Conservation (phyloP, 106 monocot genomes). For the Amphibolis antarctica region DNA sequence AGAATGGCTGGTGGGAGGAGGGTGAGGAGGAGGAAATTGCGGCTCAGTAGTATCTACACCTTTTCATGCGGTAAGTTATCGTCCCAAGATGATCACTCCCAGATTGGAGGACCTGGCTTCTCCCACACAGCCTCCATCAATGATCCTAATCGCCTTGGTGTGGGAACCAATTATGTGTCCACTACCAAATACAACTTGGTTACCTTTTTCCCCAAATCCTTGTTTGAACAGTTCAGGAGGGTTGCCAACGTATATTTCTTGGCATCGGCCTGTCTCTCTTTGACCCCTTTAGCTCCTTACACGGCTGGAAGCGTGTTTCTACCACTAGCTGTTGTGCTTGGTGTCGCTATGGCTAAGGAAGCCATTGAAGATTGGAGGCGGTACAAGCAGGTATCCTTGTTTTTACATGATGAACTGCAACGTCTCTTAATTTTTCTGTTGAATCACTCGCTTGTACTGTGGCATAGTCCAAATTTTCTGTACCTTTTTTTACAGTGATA, state of each 20-base stretch:
- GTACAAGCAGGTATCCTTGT: constrained; percentile 50
- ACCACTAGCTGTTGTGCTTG: constrained; percentile 63
- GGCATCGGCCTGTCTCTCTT: constrained; percentile 45
- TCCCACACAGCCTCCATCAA: constrained; percentile 56
- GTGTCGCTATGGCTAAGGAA: constrained; percentile 85
- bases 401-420: background rate
- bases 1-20: constrained; percentile 31
- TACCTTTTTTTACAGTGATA: no score
- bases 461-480: no score
- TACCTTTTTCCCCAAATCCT: constrained; percentile 71
- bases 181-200: constrained; percentile 76
- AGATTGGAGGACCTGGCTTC: constrained; percentile 78
- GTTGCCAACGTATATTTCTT: constrained; percentile 90
- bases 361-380: constrained; percentile 82
- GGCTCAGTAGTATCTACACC: constrained; percentile 48
- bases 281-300: constrained; percentile 70
- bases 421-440: background rate
- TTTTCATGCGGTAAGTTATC: constrained; percentile 38
- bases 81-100: constrained; percentile 49
- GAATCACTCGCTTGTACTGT: no score
- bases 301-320: constrained; percentile 40
- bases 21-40: constrained; percentile 40
- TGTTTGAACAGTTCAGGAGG: constrained; percentile 94
- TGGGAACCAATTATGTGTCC: constrained; percentile 52
- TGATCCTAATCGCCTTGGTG: constrained; percentile 41